phyloP scores from a whole-genome alignment of 306 rosid genomes.

The Luffa acutangula region DNA sequence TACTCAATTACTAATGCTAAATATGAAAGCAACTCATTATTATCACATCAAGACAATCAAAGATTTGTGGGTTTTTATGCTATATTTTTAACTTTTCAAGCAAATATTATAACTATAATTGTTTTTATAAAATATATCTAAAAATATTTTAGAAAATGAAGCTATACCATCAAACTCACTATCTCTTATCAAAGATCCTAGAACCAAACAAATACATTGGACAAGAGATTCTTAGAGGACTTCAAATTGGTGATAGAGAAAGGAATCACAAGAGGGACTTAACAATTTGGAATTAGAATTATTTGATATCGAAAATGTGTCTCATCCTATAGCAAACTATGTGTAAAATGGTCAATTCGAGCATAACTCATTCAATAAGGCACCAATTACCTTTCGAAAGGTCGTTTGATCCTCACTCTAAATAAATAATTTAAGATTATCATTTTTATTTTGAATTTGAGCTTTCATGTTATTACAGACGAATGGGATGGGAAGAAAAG shows the following conservation, averaged over 20 bases:
- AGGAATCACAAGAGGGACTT: neutral
- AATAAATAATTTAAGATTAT: neutral
- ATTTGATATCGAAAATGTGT: neutral
- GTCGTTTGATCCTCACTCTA: too few relatives aligned
- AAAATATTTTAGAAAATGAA: too few relatives aligned
- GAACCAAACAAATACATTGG: neutral
- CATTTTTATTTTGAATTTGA: neutral
- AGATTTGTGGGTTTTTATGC: too few relatives aligned
- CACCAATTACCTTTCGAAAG: too few relatives aligned
- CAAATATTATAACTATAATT: too few relatives aligned
- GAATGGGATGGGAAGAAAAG: neutral
- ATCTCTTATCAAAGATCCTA: neutral
- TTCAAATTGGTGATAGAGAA: neutral
- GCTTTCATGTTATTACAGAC: neutral
- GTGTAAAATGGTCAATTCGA: too few relatives aligned
- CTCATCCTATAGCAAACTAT: neutral
- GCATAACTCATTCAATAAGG: too few relatives aligned
- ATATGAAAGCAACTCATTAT: too few relatives aligned
- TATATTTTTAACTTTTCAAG: too few relatives aligned
- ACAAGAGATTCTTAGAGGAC: too few relatives aligned
- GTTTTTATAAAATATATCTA: neutral
- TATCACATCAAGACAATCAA: too few relatives aligned
- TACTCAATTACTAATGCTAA: too few relatives aligned
- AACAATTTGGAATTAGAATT: neutral
- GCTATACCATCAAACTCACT: neutral